Conservation (phyloP, 169 alveolate genomes). For the Plasmodium gallinaceum region DNA sequence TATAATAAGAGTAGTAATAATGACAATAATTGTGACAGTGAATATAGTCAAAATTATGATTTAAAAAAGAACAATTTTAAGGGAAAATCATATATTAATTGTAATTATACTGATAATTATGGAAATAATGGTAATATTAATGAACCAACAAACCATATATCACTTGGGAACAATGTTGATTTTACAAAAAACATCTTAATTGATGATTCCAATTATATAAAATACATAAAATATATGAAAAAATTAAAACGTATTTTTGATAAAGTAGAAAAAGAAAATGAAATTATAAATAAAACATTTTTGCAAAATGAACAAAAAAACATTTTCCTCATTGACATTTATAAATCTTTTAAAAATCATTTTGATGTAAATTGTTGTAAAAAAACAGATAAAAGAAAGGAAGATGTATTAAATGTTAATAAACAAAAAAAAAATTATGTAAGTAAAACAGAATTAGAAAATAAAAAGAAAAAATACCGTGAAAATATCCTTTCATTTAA, state of each 20-base stretch:
- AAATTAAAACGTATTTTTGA: slow-evolving; percentile 35
- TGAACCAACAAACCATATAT: too few species aligned
- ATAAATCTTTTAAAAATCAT: slow-evolving; percentile 70
- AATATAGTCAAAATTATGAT: background rate
- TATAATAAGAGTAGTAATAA: background rate
- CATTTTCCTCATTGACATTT: slow-evolving; percentile 52
- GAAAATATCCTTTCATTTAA: slow-evolving; percentile 45
- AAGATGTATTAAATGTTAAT: background rate
- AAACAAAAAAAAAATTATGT: background rate
- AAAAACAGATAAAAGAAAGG: slow-evolving; percentile 4
- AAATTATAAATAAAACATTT: slow-evolving; percentile 40
- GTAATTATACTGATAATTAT: background rate
- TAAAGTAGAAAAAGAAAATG: slow-evolving; percentile 41
- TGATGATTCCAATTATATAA: too few species aligned
- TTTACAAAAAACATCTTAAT: too few species aligned
- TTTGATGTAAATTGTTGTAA: slow-evolving; percentile 25
- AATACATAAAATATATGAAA: slow-evolving; percentile 36
- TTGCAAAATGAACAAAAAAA: background rate
- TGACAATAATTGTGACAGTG: background rate
- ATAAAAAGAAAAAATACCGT: slow-evolving; percentile 30
- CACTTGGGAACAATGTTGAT: too few species aligned
- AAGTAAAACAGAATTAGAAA: slow-evolving; percentile 25
- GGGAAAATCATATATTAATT: background rate
- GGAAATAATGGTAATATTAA: background rate
- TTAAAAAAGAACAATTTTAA: too few species aligned